Base-by-base conservation (phyloP, 805 yeast species). In the Kurtzmaniella fragi region DNA sequence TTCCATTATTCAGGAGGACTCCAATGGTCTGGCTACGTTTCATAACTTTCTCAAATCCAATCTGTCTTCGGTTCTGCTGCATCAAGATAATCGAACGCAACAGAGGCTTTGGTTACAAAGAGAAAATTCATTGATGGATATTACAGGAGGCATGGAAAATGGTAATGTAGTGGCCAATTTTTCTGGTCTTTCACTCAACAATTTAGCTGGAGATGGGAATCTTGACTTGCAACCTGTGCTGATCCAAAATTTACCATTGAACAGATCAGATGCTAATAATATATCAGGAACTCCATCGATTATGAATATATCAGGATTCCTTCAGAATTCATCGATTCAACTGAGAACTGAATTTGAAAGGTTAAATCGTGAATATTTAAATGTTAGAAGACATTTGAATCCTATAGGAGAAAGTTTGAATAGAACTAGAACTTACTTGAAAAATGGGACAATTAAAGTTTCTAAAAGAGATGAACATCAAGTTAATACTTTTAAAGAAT, bases 51-150 rank as follows among this genome's bases (percentile, higher is more conserved):
- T 20, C 5, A 20, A 20, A 20, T 20, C 25, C 7, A 11, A 31
- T 8, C 13, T 17, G n/a, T 26, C 34, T 31, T 15, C 16, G 33
- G 28, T 17, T 7, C 35, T 25, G 35, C 34, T 15, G 34, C 27
- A 28, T 29, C 40, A 36, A 23, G 85, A 80, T 43, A 79, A 86
- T 1, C 70, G 95, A 61, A 85, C 95, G 0, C 95, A 87, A 53
- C 93, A 84, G 53, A 75, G 81, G 45, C 70, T 88, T 37, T 86
- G 95, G 95, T 64, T 87, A 27, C 95, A 84, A 56, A 68, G 91
- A 46, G 91, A 84, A 47, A 82, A 77, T 49, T 78, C 86, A 2
- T 63, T 83, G 31, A 64, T 82, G 62, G 90, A 82, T 54, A 59
- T 80, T 38, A 64, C 62, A 10, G 14, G 15, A 5, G 25, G 25